Conservation (phyloP, 495 filamentous ascomycete genomes). For the Trichocladium uniseriatum region DNA sequence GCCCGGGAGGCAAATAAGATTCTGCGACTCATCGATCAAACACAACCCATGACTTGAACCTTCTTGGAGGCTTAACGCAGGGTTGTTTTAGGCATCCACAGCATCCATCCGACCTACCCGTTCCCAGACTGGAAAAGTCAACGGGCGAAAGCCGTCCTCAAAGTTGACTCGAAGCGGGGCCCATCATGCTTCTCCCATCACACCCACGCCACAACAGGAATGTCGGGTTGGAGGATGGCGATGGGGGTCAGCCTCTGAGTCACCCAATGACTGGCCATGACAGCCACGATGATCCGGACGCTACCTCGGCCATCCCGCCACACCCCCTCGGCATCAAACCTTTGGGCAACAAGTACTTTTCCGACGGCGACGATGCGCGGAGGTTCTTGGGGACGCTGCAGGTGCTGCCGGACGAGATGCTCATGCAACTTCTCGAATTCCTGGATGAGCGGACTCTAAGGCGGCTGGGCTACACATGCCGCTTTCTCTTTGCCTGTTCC, state of each 20-base stretch:
- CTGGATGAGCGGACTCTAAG: conserved; percentile 56
- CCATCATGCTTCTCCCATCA: conserved; percentile 20
- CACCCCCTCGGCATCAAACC: conserved; percentile 87
- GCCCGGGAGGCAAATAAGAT: too few relatives aligned
- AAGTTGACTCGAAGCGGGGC: neutral
- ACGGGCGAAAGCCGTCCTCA: too few relatives aligned
- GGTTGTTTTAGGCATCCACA: too few relatives aligned
- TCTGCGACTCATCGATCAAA: neutral
- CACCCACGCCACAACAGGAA: conserved; percentile 8
- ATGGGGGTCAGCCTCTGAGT: conserved; percentile 13
- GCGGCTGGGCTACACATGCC: conserved; percentile 71
- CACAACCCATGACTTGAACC: too few relatives aligned
- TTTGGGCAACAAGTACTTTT: conserved; percentile 69
- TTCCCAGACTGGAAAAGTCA: too few relatives aligned
- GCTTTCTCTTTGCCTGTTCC: conserved; percentile 80
- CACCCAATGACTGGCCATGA: conserved; percentile 9
- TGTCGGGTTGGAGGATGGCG: conserved; percentile 7
- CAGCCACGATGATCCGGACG: conserved; percentile 1
- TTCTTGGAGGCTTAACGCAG: too few relatives aligned
- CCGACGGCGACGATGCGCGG: conserved; percentile 56
- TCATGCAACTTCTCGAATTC: conserved; percentile 65
- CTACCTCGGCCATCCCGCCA: conserved; percentile 46
- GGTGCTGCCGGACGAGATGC: conserved; percentile 69
- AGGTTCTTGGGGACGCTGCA: conserved; percentile 52
- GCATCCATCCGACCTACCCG: too few relatives aligned